Base-by-base conservation (phyloP, 805 yeast genomes). In the Alloascoidea africana region DNA sequence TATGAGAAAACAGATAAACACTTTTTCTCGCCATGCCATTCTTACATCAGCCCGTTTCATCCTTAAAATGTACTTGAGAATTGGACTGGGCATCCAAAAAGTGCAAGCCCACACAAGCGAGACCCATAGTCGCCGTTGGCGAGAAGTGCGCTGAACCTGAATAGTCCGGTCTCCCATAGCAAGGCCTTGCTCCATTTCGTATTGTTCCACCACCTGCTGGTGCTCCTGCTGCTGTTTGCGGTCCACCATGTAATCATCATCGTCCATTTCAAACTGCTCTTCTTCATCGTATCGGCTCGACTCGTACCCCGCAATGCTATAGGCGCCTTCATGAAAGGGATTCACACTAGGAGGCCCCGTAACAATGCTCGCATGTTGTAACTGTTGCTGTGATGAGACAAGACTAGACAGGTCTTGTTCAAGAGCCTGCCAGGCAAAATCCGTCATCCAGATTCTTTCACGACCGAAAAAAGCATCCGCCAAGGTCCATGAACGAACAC, bases 21-120 rank as follows among this genome's bases (percentile, higher is more conserved):
- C 19, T 42, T 61, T 61, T 38, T 61, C 66, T 27, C 66, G 49
- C 65, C 65, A 61, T 2, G 66, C 66, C 46, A 60, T 49, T 3
- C 66, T 50, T 16, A 62, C 60, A 18, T 61, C 65, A 3, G 53
- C 49, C 5, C 66, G 49, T 36, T 51, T 51, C 65, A 62, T 62
- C 14, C 60, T 46, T 5, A 60, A 60, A 13, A 58, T 23, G 39
- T 46, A 53, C 37, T 42, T 44, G 23, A 61, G 44, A 6, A 53
- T 14, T 2, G 59, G 58, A 17, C 58, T 51, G 1, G 66, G 66
- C 30, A 62, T 58, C 65, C 65, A 61, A 42, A 52, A 61, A 1
- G 65, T 60, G 14, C 54, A 38, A n/a, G 44, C 14, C 65, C 66
- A 61, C 16, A 60, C 65, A 27, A 62, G 42, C 6, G 44, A 38